Evolutionary conservation across 2,329 filamentous ascomycete species (phyloP).

Genomic region (Alternaria postmessia): DNA sequence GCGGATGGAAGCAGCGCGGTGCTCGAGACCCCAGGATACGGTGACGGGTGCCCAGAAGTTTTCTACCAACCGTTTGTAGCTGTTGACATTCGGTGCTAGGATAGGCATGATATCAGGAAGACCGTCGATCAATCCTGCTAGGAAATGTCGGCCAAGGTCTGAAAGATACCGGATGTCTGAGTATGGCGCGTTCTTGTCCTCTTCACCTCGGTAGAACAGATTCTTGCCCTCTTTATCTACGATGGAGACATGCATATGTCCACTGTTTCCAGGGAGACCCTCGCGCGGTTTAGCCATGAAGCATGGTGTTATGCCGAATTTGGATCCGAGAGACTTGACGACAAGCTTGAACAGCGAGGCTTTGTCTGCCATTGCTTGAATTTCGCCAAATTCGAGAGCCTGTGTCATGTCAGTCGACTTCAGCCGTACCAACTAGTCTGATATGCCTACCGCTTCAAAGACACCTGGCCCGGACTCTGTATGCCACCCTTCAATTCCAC

Average conservation of each 20-base stretch:
- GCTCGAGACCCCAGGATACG: slow-evolving; percentile 95
- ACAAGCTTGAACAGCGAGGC: slow-evolving; percentile 94
- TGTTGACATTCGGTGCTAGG: slow-evolving; percentile 93
- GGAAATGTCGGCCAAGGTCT: slow-evolving; percentile 89
- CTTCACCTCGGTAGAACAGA: slow-evolving; percentile 75
- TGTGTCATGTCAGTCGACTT: slow-evolving; percentile 55
- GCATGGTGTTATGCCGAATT: slow-evolving; percentile 91
- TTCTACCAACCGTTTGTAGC: slow-evolving; percentile 96
- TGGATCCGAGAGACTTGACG: slow-evolving; percentile 86
- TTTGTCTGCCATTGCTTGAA: slow-evolving; percentile 88
- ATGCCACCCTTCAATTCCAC: slow-evolving; percentile 92
- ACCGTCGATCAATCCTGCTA: slow-evolving; percentile 87
- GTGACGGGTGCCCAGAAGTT: slow-evolving; percentile 99
- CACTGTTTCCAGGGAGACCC: slow-evolving; percentile 91
- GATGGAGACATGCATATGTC: slow-evolving; percentile 93
- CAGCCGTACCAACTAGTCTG: background rate
- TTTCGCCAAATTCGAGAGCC: slow-evolving; percentile 88
- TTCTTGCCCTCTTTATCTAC: slow-evolving; percentile 84
- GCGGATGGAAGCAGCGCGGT: slow-evolving; percentile 89
- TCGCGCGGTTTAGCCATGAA: slow-evolving; percentile 98
- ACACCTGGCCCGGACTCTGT: slow-evolving; percentile 94
- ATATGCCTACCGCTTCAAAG: slow-evolving; percentile 78
- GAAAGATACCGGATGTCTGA: slow-evolving; percentile 77
- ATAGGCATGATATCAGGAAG: slow-evolving; percentile 96
- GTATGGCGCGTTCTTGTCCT: slow-evolving; percentile 70